Evolutionary conservation across 2,329 filamentous ascomycete species (phyloP).

Genomic region (Zasmidium citrigriseum): DNA sequence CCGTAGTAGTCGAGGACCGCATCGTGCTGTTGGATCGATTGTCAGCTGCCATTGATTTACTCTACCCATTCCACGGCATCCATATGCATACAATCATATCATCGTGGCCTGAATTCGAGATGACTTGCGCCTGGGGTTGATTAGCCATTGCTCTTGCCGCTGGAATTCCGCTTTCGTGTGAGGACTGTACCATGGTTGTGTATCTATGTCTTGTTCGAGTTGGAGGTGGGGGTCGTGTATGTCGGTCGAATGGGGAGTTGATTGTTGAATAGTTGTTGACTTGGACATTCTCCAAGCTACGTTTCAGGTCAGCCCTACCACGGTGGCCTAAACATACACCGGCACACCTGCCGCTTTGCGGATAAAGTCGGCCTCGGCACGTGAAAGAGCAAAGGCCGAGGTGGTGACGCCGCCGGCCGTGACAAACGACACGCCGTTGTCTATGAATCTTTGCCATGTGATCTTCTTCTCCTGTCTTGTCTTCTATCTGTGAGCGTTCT

Average conservation of each 20-base stretch:
- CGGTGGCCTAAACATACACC: too few relatives aligned
- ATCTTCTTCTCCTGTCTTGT: neutral
- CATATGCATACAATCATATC: slow-evolving; percentile 89
- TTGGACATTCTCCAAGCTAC: neutral
- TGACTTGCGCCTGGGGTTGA: slow-evolving; percentile 66
- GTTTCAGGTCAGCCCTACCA: slow-evolving; percentile 1
- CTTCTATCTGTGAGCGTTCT: neutral
- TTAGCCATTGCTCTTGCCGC: slow-evolving; percentile 16
- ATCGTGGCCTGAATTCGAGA: slow-evolving; percentile 88
- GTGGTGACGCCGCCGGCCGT: neutral
- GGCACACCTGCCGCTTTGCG: too few relatives aligned
- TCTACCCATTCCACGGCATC: neutral
- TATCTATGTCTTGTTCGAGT: neutral
- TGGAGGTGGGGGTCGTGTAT: neutral
- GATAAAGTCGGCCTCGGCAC: neutral
- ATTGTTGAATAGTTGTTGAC: neutral
- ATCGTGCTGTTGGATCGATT: slow-evolving; percentile 69
- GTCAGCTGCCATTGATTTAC: neutral
- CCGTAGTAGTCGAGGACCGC: slow-evolving; percentile 98
- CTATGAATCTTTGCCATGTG: slow-evolving; percentile 5
- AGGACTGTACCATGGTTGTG: neutral
- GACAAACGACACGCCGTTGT: neutral
- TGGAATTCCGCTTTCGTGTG: neutral
- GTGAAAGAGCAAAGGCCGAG: slow-evolving; percentile 1
- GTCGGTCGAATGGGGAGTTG: neutral